Evolutionary conservation across 2,329 filamentous ascomycete genomes (phyloP), one percentile per base, ranked within the genome.

Genomic region (Curvularia hawaiiensis): DNA sequence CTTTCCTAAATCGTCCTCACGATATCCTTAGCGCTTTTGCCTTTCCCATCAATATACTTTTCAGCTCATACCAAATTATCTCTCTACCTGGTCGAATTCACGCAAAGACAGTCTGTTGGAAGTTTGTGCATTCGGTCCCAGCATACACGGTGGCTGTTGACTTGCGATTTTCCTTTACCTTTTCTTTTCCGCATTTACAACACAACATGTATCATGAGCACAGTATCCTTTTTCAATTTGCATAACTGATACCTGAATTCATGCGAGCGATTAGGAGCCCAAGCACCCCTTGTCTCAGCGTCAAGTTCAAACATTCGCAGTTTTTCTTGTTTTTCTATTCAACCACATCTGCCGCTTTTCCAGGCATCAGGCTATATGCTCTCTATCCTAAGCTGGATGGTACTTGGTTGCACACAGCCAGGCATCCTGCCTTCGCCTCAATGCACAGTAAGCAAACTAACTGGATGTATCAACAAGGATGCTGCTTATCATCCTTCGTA

Each of bases 201-300:
- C 41, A 8, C 31, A 43, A 41, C 43, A 5, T 43, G 54, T 52
- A 52, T 41, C 14, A 47, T 18, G 26, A 35, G 30, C 30, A 30
- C 12, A 28, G 20, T 11, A 8, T 11, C 11, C 16, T 20, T 22
- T 6, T 26, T 20, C 12, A 31, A 43, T 22, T 7, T 16, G 28
- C 24, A 26, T 8, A 35, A 31, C 16, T 4, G 39, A 22, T 30
- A 10, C 33, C 16, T 20, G 47, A 52, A 31, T 41, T 1, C 54
- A 56, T 56, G 54, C 33, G 24, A 49, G 54, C 35, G 49, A 30
- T 56, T 33, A 33, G 35, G 28, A 39, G 12, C 20, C 11, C 6
- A 33, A 10, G 12, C 12, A n/a, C 20, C 24, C 40, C 18, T 18
- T 16, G 1, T 43, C 22, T n/a, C 26, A 41, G n/a, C 2, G 2